Evolutionary conservation across 129 eudicot genomes (phyloP).

Genomic region (Flaveria linearis): DNA sequence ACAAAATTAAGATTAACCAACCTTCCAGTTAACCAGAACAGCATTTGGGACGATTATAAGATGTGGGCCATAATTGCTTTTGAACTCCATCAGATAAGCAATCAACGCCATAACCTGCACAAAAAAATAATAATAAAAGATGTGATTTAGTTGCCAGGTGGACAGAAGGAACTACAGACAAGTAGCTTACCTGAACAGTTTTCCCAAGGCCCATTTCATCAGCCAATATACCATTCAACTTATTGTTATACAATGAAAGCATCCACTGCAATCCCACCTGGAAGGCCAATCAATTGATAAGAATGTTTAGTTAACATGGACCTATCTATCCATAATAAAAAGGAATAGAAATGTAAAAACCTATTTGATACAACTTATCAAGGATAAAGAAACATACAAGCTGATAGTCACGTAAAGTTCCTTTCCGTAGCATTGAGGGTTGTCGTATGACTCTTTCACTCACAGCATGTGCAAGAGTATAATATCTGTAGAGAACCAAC

Average conservation of each 20-base stretch:
- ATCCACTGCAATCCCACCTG: conserved; percentile 99
- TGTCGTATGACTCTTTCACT: conserved; percentile 87
- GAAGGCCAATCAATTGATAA: conserved; percentile 23
- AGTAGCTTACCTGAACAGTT: conserved; percentile 77
- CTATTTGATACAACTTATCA: conserved; percentile 9
- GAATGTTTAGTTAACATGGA: neutral
- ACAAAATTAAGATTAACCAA: conserved; percentile 24
- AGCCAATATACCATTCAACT: conserved; percentile 90
- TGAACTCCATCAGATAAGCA: conserved; percentile 97
- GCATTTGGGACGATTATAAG: conserved; percentile 99
- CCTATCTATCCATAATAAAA: neutral
- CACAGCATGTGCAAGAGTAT: conserved; percentile 97
- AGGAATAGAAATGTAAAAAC: conserved; percentile 7
- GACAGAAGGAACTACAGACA: neutral
- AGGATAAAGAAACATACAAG: conserved; percentile 61
- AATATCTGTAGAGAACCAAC: conserved; percentile 62
- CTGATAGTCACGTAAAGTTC: conserved; percentile 95
- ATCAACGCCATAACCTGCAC: conserved; percentile 92
- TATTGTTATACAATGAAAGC: conserved; percentile 97
- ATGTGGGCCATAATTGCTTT: conserved; percentile 98
- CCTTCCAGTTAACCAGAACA: conserved; percentile 99
- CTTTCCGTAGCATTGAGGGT: conserved; percentile 92
- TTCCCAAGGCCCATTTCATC: conserved; percentile 99
- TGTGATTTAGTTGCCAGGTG: neutral
- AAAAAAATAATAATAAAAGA: neutral